These are phyloP conservation scores for Hypoxylon sp. DNA, from an alignment of 2,329 filamentous ascomycete genomes.

Conservation along the genomic window DNA sequence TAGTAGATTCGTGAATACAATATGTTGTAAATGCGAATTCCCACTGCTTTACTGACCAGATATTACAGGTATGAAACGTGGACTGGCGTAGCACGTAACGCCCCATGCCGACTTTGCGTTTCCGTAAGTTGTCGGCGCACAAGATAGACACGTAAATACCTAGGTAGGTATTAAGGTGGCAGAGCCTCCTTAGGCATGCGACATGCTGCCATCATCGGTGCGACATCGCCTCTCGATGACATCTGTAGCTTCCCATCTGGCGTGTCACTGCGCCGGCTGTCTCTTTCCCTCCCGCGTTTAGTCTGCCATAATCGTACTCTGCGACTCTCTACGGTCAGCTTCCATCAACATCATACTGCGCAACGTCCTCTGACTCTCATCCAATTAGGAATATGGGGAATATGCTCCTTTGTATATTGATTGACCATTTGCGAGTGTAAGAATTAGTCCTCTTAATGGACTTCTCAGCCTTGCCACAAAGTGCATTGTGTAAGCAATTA, in stretches of 20 bases:
- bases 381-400: neutral
- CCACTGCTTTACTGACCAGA: neutral
- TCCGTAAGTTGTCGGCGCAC: neutral
- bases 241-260: constrained; percentile 26
- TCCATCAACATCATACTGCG: neutral
- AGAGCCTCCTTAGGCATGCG: constrained; percentile 6
- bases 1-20: neutral
- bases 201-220: constrained; percentile 5
- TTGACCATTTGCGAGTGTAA: neutral
- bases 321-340: neutral
- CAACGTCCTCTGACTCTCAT: neutral
- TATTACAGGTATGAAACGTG: too few species aligned
- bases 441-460: too few species aligned
- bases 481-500: too few species aligned
- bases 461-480: too few species aligned
- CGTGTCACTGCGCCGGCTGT: constrained; percentile 22
- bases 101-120: neutral
- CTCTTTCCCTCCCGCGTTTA: neutral
- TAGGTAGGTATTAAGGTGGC: neutral
- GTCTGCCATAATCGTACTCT: neutral
- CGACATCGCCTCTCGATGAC: constrained; percentile 29
- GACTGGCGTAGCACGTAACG: neutral
- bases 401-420: neutral
- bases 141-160: neutral
- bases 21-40: neutral